phyloP scores from a whole-genome alignment of 768 basidiomycete species.

The Omphalotus guepiniiformis region DNA sequence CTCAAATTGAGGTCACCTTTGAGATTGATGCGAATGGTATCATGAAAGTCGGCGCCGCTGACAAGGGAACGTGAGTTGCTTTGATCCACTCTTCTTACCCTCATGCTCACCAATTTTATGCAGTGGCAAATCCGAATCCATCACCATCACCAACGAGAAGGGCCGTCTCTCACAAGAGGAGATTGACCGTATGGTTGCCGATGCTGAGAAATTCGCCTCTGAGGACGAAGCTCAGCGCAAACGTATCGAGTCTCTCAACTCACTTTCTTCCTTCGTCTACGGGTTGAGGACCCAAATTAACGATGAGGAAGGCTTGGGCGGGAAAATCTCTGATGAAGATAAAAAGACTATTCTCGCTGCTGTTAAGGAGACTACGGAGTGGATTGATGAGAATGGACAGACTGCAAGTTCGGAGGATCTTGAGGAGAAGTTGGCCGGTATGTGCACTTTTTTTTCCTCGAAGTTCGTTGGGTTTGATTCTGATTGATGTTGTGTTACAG shows the following conservation, averaged over 20 bases:
- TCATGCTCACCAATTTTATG: background rate
- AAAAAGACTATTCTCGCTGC: slow-evolving; percentile 77
- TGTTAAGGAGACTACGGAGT: slow-evolving; percentile 87
- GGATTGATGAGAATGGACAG: slow-evolving; percentile 83
- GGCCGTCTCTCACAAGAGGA: slow-evolving; percentile 86
- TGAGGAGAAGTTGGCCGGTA: slow-evolving; percentile 80
- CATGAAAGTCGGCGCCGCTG: slow-evolving; percentile 88
- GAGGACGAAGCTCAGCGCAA: slow-evolving; percentile 79
- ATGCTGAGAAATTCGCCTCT: slow-evolving; percentile 86
- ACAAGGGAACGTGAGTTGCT: slow-evolving; percentile 82
- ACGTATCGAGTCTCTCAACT: slow-evolving; percentile 83
- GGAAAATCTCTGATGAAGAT: slow-evolving; percentile 77
- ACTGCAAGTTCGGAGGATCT: slow-evolving; percentile 80
- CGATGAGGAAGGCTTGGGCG: slow-evolving; percentile 88
- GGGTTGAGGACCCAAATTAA: slow-evolving; percentile 83
- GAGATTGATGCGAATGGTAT: slow-evolving; percentile 96
- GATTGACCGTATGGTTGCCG: slow-evolving; percentile 93
- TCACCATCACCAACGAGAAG: slow-evolving; percentile 96
- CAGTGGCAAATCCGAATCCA: slow-evolving; percentile 81
- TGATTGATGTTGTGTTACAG: slow-evolving; percentile 20
- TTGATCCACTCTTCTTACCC: background rate
- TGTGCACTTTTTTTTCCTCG: slow-evolving; percentile 14
- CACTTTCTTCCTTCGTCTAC: slow-evolving; percentile 77
- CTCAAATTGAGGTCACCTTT: slow-evolving; percentile 96
- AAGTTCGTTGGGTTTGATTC: background rate